These are phyloP conservation scores for Lasiosphaeria hispida DNA, from an alignment of 495 filamentous ascomycete species.

Conservation along the genomic window DNA sequence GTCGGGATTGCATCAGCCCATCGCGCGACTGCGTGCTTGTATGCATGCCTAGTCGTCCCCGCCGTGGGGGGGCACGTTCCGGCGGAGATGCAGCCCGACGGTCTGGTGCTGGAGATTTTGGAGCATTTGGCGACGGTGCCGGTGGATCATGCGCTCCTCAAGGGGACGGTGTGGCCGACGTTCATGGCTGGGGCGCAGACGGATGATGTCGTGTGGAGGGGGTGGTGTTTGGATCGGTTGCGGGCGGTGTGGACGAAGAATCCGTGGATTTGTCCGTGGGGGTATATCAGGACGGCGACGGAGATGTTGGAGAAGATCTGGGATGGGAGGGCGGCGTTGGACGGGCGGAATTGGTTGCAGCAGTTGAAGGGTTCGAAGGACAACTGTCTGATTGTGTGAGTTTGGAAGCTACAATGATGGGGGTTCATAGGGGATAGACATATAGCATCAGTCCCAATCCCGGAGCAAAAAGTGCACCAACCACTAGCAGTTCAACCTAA, in stretches of 20 bases:
- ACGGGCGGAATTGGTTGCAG: constrained; percentile 35
- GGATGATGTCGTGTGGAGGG: constrained; percentile 27
- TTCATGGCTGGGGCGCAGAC: constrained; percentile 56
- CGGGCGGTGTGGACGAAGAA: constrained; percentile 31
- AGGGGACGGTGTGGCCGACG: constrained; percentile 58
- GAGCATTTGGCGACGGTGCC: constrained; percentile 43
- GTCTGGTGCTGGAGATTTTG: constrained; percentile 43
- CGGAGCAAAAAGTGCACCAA: too few relatives aligned
- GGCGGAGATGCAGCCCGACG: constrained; percentile 19
- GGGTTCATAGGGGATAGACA: too few relatives aligned
- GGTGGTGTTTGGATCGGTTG: constrained; percentile 40
- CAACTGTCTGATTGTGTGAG: constrained; percentile 42
- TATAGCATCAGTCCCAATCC: too few relatives aligned
- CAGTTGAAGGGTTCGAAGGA: constrained; percentile 33
- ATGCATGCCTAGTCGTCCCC: constrained; percentile 33
- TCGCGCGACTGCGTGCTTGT: constrained; percentile 44
- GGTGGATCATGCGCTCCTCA: constrained; percentile 48
- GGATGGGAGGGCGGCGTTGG: constrained; percentile 25
- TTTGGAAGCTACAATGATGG: too few relatives aligned
- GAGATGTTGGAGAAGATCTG: constrained; percentile 42
- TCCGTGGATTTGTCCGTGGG: constrained; percentile 43
- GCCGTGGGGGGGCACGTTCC: constrained; percentile 23
- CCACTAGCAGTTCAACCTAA: too few relatives aligned
- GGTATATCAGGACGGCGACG: constrained; percentile 43
- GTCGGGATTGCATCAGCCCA: constrained; percentile 44